These are phyloP conservation scores for Haplosporangium sp. DNA, from an alignment of 371 early-diverging fungal genomes.

Conservation along the genomic window DNA sequence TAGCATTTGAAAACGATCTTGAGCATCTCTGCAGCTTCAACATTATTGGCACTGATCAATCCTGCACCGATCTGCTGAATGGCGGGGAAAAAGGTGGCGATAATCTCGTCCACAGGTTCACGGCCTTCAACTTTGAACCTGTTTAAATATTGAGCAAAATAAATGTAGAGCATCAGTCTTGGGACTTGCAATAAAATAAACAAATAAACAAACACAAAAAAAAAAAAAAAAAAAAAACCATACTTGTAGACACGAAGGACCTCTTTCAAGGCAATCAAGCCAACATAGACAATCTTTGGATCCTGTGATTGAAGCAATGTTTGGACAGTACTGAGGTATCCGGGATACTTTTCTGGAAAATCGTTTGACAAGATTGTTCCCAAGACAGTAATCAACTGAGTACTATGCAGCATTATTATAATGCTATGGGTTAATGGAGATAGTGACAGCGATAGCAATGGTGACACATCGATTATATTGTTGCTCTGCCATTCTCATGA, in stretches of 20 bases:
- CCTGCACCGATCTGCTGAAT: constrained; percentile 78
- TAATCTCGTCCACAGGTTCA: constrained; percentile 75
- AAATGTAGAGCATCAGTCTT: neutral
- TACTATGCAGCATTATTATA: constrained; percentile 50
- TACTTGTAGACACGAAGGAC: constrained; percentile 85
- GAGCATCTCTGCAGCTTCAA: constrained; percentile 86
- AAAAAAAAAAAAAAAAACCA: constrained; percentile 33
- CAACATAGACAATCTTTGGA: constrained; percentile 73
- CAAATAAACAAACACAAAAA: neutral
- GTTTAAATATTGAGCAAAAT: neutral
- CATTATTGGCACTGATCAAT: constrained; percentile 67
- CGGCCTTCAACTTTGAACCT: constrained; percentile 60
- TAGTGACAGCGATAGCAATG: neutral
- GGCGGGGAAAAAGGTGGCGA: constrained; percentile 80
- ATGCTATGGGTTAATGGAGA: neutral
- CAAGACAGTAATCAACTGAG: constrained; percentile 81
- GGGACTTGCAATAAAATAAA: neutral
- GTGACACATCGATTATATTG: neutral
- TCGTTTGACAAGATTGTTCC: constrained; percentile 76
- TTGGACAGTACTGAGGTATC: constrained; percentile 75
- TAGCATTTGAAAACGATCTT: constrained; percentile 87
- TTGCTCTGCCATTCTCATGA: neutral
- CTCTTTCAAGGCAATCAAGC: constrained; percentile 81
- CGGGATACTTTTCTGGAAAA: constrained; percentile 86
- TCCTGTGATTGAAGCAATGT: constrained; percentile 75